Evolutionary conservation across 306 rosid species (phyloP), one percentile per base, ranked within the genome.

Genomic region (Corylus americana): DNA sequence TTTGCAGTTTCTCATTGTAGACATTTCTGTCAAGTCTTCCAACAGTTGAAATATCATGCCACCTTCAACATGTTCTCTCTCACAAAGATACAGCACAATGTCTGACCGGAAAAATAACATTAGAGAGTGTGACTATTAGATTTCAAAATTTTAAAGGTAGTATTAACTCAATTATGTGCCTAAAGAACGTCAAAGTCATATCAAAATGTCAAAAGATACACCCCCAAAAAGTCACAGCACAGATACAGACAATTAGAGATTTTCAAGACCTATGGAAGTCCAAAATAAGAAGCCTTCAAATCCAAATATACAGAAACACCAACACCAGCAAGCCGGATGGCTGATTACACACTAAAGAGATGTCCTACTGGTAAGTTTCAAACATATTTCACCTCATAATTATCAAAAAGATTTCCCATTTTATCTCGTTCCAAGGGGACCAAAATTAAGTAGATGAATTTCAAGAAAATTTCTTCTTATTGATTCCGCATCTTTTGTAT

Each of bases 1-100:
- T 80, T 95, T 92, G 91, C 98, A 95, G 83, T 95, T 95, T 86
- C 90, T 90, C 98, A 95, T 92, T 8, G 98, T 92, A 73, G 98
- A 95, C 98, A 95, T 95, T 87, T 95, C 98, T 74, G 98, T 95
- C 77, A 95, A 87, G 86, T 95, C 98, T 90, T 95, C 98, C 85
- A 95, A 83, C 79, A 95, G 86, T 85, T 92, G 98, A 86, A 95
- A 92, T 81, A 95, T 95, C 98, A 95, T 95, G 50, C 98, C 98
- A 55, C 98, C 98, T 90, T 95, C 98, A 45, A 95, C 81, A 48
- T 95, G 98, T 78, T 95, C 98, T 53, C 91, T 95, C 84, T 92
- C 98, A 79, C 98, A 95, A 78, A 92, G 98, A 89, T 92, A 95
- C 77, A 95, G 83, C 71, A 91, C 97, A 79, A 95, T 87, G 70